Base-by-base conservation (phyloP, 2,329 filamentous ascomycete species). In the Teratosphaeria pseudoeucalypti region DNA sequence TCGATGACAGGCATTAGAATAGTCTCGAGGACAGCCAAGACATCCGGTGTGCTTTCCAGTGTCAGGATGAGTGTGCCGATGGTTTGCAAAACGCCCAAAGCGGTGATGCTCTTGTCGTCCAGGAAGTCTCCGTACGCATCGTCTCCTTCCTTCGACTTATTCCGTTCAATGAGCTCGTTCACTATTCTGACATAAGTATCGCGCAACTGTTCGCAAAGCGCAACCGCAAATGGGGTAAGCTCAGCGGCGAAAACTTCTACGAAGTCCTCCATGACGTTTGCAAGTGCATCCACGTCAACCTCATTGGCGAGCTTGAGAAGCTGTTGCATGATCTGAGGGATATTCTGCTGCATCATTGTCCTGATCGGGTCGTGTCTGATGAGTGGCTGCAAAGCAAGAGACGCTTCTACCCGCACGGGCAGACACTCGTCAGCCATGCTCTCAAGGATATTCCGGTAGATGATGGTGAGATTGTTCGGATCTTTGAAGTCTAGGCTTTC, bases 251-350 rank as follows among this genome's bases (percentile, higher is more conserved):
- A 99, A 2, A 97, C 92, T 74, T 99, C 94, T 54, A 99, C 94
- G 71, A 99, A 99, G 71, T 99, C 94, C 75, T 99, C 94, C 94
- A 99, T 99, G 47, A 99, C 94, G 70, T 97, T 97, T 26, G 94
- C 92, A 49, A 99, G 81, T 5, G 94, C 92, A 74, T 99, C 94
- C 55, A 99, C 92, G 71, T 99, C 94, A 60, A 95, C 94, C 76
- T 99, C 94, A 71, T 99, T 99, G 32, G 94, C 92, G 60, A 99
- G 80, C 78, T 97, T 97, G 58, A 99, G 81, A 14, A 99, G 82
- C 75, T 99, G 92, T 76, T 97, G 95, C 94, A 99, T 99, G 70
- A 99, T 97, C 70, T 95, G 95, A 16, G 94, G 92, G 66, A 99
- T 99, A 73, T 92, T 96, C 70, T 92, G 86, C 76, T 96, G 92